Conservation (phyloP, 108 stramenopile species). For the Nitzschia sp. region DNA sequence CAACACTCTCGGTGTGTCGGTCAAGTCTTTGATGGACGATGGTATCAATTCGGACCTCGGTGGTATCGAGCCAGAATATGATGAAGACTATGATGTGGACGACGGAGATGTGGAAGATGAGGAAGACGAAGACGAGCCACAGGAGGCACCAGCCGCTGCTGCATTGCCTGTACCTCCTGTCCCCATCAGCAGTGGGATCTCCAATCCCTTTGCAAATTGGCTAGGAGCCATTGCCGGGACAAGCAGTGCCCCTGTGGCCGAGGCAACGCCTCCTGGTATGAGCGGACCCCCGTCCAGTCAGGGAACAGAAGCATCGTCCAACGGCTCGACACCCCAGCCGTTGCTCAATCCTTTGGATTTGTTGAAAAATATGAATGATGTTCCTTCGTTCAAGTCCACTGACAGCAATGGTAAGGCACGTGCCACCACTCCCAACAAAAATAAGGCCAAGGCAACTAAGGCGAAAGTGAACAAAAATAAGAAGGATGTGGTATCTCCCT, state of each 20-base stretch:
- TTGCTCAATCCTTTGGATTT: constrained; percentile 33
- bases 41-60: constrained; percentile 3
- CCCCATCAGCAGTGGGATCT: constrained; percentile 9
- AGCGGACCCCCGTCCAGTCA: not conserved
- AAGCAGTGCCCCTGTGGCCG: constrained; percentile 1
- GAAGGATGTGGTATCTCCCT: constrained; percentile 8
- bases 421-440: constrained; percentile 16
- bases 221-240: constrained; percentile 55
- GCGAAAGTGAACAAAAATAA: constrained; percentile 30
- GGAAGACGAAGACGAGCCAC: constrained; percentile 27
- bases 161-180: constrained; percentile 15
- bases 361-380: constrained; percentile 5
- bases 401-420: not conserved
- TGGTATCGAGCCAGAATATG: constrained; percentile 28
- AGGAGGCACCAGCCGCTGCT: constrained; percentile 26
- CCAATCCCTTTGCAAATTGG: constrained; percentile 82
- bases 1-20: not conserved
- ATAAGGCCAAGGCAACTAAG: constrained; percentile 60
- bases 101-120: constrained; percentile 48
- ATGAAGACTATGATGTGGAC: constrained; percentile 43
- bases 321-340: constrained; percentile 23
- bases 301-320: constrained; percentile 6
- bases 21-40: constrained; percentile 2
- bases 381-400: not conserved
- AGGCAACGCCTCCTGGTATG: not conserved